phyloP scores from a whole-genome alignment of 129 eudicot genomes.

The Scalesia atractyloides region DNA sequence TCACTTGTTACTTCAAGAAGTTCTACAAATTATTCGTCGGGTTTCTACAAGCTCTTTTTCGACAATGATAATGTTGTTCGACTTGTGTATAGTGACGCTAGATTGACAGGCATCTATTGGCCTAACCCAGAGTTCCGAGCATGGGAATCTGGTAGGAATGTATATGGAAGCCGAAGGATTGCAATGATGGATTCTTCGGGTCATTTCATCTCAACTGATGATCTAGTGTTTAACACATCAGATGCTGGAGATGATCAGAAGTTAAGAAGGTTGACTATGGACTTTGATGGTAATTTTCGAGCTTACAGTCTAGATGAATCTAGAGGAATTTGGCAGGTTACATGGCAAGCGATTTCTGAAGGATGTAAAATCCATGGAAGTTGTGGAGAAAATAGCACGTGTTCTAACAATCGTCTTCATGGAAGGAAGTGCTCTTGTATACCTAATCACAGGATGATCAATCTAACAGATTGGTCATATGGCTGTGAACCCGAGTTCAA shows the following conservation, averaged over 20 bases:
- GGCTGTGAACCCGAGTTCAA: conserved; percentile 41
- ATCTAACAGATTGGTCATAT: conserved; percentile 27
- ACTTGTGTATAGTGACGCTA: conserved; percentile 1
- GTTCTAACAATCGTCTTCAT: conserved; percentile 7
- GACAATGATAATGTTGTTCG: conserved; percentile 3
- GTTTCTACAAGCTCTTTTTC: background rate
- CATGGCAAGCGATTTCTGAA: conserved; percentile 39
- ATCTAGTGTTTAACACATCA: conserved; percentile 17
- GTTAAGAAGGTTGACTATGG: conserved; percentile 35
- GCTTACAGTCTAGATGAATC: conserved; percentile 36
- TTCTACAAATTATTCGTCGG: background rate
- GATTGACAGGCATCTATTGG: conserved; percentile 5
- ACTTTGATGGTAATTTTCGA: conserved; percentile 40
- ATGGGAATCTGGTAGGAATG: conserved; percentile 8
- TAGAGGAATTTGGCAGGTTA: conserved; percentile 27
- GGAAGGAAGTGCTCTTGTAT: conserved; percentile 42
- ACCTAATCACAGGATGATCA: conserved; percentile 33
- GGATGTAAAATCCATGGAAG: conserved; percentile 33
- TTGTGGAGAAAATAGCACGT: conserved; percentile 39
- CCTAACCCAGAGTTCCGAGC: background rate
- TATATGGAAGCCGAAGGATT: background rate
- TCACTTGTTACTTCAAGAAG: conserved; percentile 15
- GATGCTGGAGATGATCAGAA: conserved; percentile 37
- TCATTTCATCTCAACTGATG: conserved; percentile 39
- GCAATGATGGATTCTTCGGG: conserved; percentile 33